Evolutionary conservation across 2,329 filamentous ascomycete species (phyloP).

Genomic region (Xylogone sp.): DNA sequence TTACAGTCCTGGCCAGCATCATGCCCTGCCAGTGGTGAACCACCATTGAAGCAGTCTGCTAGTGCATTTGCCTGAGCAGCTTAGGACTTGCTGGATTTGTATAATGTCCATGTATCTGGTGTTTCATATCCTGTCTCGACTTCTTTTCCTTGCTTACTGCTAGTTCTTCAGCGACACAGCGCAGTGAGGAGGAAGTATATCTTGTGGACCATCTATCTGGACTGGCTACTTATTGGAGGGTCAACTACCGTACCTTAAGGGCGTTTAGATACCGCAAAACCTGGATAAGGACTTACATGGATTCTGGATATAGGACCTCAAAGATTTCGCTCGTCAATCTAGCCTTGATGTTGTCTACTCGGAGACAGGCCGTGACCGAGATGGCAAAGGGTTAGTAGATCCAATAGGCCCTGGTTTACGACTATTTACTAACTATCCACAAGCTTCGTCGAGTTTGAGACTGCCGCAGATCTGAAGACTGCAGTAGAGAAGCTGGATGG

Average conservation of each 20-base stretch:
- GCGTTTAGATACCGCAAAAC: conserved; percentile 24
- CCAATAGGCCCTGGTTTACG: not conserved
- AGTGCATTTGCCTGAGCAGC: conserved; percentile 31
- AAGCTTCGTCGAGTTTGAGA: conserved; percentile 98
- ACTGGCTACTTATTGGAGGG: conserved; percentile 24
- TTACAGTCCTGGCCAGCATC: conserved; percentile 25
- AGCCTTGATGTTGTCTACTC: conserved; percentile 97
- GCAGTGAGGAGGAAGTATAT: conserved; percentile 19
- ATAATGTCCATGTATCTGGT: conserved; percentile 18
- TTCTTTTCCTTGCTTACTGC: conserved; percentile 24
- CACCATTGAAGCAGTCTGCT: conserved; percentile 21
- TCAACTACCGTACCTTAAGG: conserved; percentile 22
- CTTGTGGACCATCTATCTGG: conserved; percentile 24
- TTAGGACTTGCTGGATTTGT: conserved; percentile 23
- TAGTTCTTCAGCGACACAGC: conserved; percentile 12
- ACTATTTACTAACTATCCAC: conserved; percentile 14
- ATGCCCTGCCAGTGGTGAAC: conserved; percentile 21
- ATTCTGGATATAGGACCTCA: conserved; percentile 88
- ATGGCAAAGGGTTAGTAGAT: conserved; percentile 78
- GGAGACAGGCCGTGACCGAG: conserved; percentile 87
- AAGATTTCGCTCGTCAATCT: conserved; percentile 98
- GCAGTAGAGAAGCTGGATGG: conserved; percentile 94
- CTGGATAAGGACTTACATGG: conserved; percentile 68
- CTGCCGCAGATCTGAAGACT: conserved; percentile 79
- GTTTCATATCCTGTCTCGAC: conserved; percentile 28